A percentile compares a stretch with the other conserved stretches of the same genome.
These are phyloP conservation scores for Nicotiana noctiflora DNA, from an alignment of 257 asterid species.

Conservation along the genomic window DNA sequence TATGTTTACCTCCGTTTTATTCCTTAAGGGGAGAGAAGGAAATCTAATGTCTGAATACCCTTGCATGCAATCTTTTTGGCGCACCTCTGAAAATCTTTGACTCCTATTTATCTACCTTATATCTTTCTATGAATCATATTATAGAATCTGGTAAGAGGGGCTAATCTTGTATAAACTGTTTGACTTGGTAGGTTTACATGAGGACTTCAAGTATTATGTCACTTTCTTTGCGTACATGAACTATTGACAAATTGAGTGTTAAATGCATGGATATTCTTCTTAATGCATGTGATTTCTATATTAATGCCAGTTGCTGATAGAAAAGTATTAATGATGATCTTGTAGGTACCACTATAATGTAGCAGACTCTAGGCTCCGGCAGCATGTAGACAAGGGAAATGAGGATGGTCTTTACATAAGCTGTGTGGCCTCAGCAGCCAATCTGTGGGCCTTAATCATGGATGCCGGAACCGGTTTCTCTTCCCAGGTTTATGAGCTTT, in stretches of 20 bases:
- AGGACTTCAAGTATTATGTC: not conserved
- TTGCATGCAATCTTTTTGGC: not conserved
- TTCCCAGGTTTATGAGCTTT: constrained; percentile 90
- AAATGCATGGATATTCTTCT: not conserved
- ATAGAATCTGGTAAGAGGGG: not conserved
- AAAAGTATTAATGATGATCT: not conserved
- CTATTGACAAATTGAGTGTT: not conserved
- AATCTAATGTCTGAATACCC: not conserved
- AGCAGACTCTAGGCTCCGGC: constrained; percentile 72
- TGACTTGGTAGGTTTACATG: not conserved
- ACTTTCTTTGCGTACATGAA: not conserved
- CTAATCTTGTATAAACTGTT: not conserved
- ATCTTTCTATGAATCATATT: not conserved
- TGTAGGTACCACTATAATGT: constrained; percentile 81
- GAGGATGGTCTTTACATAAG: constrained; percentile 90
- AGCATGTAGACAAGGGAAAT: constrained; percentile 86
- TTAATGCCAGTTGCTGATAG: not conserved
- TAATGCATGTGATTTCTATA: not conserved
- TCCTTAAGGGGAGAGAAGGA: not conserved
- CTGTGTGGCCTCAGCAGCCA: constrained; percentile 88
- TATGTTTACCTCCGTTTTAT: not conserved
- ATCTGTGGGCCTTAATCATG: constrained; percentile 98
- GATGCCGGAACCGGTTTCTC: constrained; percentile 92
- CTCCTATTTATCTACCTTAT: not conserved
- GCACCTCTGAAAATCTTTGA: not conserved